phyloP scores from a whole-genome alignment of 2,329 filamentous ascomycete genomes.

The Penicillium psychrosexuale region DNA sequence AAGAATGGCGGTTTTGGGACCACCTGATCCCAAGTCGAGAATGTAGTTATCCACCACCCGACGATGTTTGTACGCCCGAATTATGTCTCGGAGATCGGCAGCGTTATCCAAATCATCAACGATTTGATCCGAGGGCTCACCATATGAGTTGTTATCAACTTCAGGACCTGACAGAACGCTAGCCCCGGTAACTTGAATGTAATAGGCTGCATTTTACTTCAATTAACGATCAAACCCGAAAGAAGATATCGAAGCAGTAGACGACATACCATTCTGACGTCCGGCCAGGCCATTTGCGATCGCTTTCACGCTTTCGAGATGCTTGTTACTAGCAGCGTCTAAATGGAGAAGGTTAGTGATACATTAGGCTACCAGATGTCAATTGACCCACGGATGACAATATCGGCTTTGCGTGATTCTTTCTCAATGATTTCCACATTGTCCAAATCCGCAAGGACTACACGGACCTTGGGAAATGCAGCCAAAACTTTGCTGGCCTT shows the following conservation, averaged over 20 bases:
- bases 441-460: slow-evolving; percentile 41
- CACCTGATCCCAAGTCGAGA: slow-evolving; percentile 44
- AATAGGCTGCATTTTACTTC: background rate
- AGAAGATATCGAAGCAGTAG: background rate
- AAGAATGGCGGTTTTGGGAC: slow-evolving; percentile 57
- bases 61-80: slow-evolving; percentile 49
- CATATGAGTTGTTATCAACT: slow-evolving; percentile 30
- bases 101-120: slow-evolving; percentile 39
- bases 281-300: slow-evolving; percentile 2
- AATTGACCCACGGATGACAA: slow-evolving; percentile 5
- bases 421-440: slow-evolving; percentile 21
- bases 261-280: background rate
- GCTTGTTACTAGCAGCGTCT: slow-evolving; percentile 8
- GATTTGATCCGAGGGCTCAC: slow-evolving; percentile 29
- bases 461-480: slow-evolving; percentile 33
- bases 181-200: slow-evolving; percentile 42
- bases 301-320: slow-evolving; percentile 2
- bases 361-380: no score
- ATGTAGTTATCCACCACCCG: slow-evolving; percentile 66
- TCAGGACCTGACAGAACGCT: slow-evolving; percentile 35
- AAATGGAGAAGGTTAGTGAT: background rate
- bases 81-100: slow-evolving; percentile 33
- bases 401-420: slow-evolving; percentile 3
- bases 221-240: background rate
- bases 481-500: slow-evolving; percentile 29